These are phyloP conservation scores for Aspergillus taichungensis DNA, from an alignment of 495 filamentous ascomycete genomes.

Conservation along the genomic window DNA sequence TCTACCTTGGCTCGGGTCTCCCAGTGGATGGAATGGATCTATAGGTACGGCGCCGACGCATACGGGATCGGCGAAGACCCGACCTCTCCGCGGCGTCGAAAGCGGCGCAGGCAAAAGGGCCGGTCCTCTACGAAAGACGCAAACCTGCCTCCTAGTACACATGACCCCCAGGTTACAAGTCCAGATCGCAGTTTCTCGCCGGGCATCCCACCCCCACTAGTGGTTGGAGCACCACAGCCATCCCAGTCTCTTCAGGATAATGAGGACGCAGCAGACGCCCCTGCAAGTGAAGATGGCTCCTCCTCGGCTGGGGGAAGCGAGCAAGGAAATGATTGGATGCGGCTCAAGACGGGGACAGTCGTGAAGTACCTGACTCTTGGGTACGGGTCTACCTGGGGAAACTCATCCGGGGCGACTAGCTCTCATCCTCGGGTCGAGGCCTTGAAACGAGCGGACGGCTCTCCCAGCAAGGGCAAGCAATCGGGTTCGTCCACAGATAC, in stretches of 20 bases:
- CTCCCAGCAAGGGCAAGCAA: slow-evolving; percentile 1
- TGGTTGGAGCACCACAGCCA: slow-evolving; percentile 20
- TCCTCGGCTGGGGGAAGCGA: slow-evolving; percentile 11
- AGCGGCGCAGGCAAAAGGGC: slow-evolving; percentile 18
- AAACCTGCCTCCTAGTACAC: neutral
- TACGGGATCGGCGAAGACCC: slow-evolving; percentile 77
- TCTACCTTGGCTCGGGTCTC: slow-evolving; percentile 57
- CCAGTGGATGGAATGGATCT: slow-evolving; percentile 78
- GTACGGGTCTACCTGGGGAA: slow-evolving; percentile 51
- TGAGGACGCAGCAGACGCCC: slow-evolving; percentile 3
- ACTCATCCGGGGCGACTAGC: slow-evolving; percentile 23
- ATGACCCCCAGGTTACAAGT: slow-evolving; percentile 8
- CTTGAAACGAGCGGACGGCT: slow-evolving; percentile 10
- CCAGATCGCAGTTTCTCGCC: slow-evolving; percentile 25
- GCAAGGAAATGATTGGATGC: slow-evolving; percentile 14
- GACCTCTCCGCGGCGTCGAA: slow-evolving; percentile 42
- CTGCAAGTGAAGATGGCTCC: slow-evolving; percentile 11
- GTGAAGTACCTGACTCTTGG: slow-evolving; percentile 55
- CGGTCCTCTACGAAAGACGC: slow-evolving; percentile 5
- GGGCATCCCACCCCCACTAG: slow-evolving; percentile 38
- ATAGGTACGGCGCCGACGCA: slow-evolving; percentile 63
- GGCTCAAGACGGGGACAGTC: slow-evolving; percentile 35
- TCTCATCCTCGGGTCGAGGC: slow-evolving; percentile 15
- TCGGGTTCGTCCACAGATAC: neutral
- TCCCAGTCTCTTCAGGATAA: slow-evolving; percentile 14